phyloP scores from a whole-genome alignment of 78 protist species.

The Planoprotostelium fungivorum region DNA sequence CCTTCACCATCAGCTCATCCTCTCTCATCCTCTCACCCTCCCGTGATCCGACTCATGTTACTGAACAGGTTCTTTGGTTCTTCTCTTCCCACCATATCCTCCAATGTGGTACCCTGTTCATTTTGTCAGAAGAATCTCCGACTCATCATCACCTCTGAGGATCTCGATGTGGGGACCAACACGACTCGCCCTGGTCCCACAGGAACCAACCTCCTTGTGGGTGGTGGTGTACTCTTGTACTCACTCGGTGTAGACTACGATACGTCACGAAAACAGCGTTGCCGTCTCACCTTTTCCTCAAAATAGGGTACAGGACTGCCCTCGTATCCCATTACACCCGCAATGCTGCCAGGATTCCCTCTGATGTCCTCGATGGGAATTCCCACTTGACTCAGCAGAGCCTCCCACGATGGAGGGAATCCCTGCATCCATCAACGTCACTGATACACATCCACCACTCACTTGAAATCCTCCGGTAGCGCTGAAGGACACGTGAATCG shows the following conservation, averaged over 20 bases:
- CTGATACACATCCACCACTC: background rate
- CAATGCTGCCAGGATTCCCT: background rate
- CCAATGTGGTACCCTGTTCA: background rate
- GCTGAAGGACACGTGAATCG: background rate
- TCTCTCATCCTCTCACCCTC: background rate
- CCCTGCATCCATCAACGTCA: background rate
- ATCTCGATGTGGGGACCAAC: background rate
- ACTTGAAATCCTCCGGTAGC: background rate
- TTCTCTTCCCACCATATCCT: background rate
- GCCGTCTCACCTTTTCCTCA: background rate
- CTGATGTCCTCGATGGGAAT: background rate
- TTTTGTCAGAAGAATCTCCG: background rate
- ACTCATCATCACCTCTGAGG: background rate
- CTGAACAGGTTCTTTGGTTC: background rate
- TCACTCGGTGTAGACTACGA: too few species aligned
- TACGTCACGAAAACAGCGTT: too few species aligned
- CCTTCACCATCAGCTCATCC: background rate
- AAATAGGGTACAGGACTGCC: background rate
- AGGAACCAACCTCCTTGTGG: background rate
- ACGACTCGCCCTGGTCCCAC: background rate
- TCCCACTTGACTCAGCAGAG: background rate
- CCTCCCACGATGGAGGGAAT: background rate
- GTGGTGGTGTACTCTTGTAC: too few species aligned
- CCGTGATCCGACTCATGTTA: background rate
- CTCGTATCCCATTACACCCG: background rate